These are phyloP conservation scores for Isoetes taiwanensis DNA, from an alignment of 75 land plant species.

Conservation along the genomic window DNA sequence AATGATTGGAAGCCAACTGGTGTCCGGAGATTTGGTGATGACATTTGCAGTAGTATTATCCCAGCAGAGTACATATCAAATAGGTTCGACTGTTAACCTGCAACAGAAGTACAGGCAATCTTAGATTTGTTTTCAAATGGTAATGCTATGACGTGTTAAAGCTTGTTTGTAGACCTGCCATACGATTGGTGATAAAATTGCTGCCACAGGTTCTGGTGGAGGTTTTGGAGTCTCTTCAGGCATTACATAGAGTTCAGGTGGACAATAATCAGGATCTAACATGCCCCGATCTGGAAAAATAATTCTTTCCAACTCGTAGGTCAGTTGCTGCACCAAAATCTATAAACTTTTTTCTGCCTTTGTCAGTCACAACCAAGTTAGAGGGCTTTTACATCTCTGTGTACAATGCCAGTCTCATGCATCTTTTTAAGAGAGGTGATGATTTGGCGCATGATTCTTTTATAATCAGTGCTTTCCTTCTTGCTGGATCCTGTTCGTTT, in stretches of 20 bases:
- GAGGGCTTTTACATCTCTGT: conserved; percentile 94
- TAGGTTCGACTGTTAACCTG: conserved; percentile 90
- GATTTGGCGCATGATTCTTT: conserved; percentile 82
- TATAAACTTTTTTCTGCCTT: conserved; percentile 78
- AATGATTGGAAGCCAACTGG: conserved; percentile 57
- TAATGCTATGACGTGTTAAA: conserved; percentile 3
- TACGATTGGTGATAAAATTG: conserved; percentile 78
- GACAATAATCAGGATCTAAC: conserved; percentile 99
- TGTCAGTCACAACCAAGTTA: conserved; percentile 84
- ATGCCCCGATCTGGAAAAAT: conserved; percentile 65
- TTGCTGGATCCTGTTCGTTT: conserved; percentile 40
- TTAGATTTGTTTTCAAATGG: background rate
- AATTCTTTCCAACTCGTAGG: conserved; percentile 92
- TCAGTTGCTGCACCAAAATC: conserved; percentile 99
- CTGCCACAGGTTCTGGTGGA: conserved; percentile 92
- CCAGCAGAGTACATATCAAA: conserved; percentile 98
- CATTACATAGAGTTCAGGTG: conserved; percentile 88
- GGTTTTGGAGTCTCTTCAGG: conserved; percentile 94
- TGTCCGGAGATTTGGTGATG: conserved; percentile 54
- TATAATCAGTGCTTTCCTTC: conserved; percentile 64
- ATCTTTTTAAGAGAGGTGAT: conserved; percentile 75
- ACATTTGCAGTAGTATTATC: conserved; percentile 85
- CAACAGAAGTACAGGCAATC: conserved; percentile 11
- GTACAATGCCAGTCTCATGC: conserved; percentile 91
- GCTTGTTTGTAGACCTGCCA: conserved; percentile 65